These are phyloP conservation scores for Alternaria gaisen DNA, from an alignment of 2,329 filamentous ascomycete genomes.

Conservation along the genomic window DNA sequence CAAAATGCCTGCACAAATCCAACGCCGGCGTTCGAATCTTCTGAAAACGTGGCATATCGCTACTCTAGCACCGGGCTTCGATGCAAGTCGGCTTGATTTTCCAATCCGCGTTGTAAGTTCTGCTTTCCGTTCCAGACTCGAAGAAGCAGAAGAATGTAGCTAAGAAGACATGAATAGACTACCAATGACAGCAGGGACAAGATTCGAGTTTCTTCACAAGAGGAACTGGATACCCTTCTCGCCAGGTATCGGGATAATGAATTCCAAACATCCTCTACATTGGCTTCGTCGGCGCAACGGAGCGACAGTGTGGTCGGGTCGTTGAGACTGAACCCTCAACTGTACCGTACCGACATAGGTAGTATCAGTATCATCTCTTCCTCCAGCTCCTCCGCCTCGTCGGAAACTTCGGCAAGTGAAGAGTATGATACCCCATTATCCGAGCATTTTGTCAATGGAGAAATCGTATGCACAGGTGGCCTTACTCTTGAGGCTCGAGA, in stretches of 20 bases:
- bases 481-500: not conserved
- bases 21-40: not conserved
- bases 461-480: not conserved
- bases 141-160: not conserved
- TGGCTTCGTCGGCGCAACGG: not conserved
- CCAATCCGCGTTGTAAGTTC: not conserved
- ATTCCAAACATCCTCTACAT: not conserved
- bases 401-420: not conserved
- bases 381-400: not conserved
- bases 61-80: not conserved
- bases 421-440: not conserved
- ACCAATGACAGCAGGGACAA: not conserved
- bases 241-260: not conserved
- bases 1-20: not conserved
- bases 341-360: not conserved
- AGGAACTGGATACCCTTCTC: not conserved
- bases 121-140: not conserved
- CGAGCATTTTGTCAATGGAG: not conserved
- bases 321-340: not conserved
- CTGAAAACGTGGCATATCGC: not conserved
- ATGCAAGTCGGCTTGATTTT: not conserved
- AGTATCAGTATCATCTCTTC: not conserved
- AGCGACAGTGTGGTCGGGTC: not conserved
- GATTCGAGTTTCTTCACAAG: not conserved
- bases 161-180: not conserved